Evolutionary conservation across 2,329 filamentous ascomycete genomes (phyloP), one percentile per base, ranked within the genome.

Genomic region (Coleophoma eucalyptorum): DNA sequence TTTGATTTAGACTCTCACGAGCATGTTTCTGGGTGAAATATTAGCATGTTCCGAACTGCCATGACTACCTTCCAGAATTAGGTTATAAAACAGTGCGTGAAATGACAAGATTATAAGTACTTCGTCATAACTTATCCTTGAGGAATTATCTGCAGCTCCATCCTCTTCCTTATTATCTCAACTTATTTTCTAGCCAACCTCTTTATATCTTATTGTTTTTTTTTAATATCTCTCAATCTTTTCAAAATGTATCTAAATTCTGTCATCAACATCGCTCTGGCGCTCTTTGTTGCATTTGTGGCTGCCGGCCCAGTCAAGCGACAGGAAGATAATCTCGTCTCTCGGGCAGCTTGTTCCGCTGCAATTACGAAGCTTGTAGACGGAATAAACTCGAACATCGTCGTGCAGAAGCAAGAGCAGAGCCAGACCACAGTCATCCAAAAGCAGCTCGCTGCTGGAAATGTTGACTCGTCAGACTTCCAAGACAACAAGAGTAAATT

Each of bases 311-410:
- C 38, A 16, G 38, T 42, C 13, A 20, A 18, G 8, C 11, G 18
- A 12, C 38, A 18, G 18, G 13, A n/a, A 16, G 10, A 19, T 20
- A 18, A 16, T 7, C 38, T 42, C 38, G 38, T 12, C 18, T 12
- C 38, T 16, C 50, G 52, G 7, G 54, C 45, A 13, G 16, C 42
- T 21, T 57, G 55, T 46, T 48, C 52, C 4, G 5, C 44, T 8
- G 51, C 44, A n/a, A 41, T 52, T 2, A 33, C 53, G 20, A 34
- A 43, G 10, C 49, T 57, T 6, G 49, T 57, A 2, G n/a, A 43
- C 3, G 55, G 55, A 11, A 57, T 57, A 35, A 57, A 57, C 49
- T 44, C 51, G 7, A 57, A 55, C 37, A 57, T 57, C 19, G 50
- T 34, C 10, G 44, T 54, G 3, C 55, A 57, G 49, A 53, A 57